Evolutionary conservation across 345 rosid species (phyloP), one percentile per base, ranked within the genome.

Genomic region (Heritiera littoralis): DNA sequence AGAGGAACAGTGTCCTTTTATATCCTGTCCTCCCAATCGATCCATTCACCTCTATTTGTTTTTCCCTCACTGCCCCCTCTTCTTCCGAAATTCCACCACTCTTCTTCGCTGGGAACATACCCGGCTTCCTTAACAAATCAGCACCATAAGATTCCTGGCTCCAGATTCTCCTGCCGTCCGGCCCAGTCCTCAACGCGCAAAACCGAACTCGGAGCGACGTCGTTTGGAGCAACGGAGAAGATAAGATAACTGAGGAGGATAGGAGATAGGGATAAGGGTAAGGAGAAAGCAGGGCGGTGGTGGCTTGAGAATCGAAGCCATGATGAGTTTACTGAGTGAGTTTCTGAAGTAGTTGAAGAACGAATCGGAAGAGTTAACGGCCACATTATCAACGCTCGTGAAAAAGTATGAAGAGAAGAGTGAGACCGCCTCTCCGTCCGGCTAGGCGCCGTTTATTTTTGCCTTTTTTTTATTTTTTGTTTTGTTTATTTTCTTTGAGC

Each of bases 1-100:
- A 96, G 93, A 69, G 98, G 99, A 75, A 90, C 97, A 0, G 99
- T 96, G 76, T 90, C 98, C 84, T 92, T 91, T 78, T 94, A 86
- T 80, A 96, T 92, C 85, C 84, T 87, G 66, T 92, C 97, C 85
- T 96, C 99, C 94, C 94, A 92, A 79, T 90, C 97, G 52, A 82
- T 72, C 92, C 85, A 85, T 15, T 81, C 87, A 9, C 78, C 87
- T 20, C 79, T 90, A 17, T 81, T 90, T 83, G 23, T 70, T 79
- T 18, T 43, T 80, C 20, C 83, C 77, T 80, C 91, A 5, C 64
- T 71, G 12, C 32, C 85, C 79, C 94, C 2, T 82, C 94, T 2
- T 83, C 87, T 1, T 83, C 89, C 66, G 84, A 79, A 76, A 65
- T 73, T 74, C 79, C 81, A 66, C 51, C 81, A 63, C 14, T 32